A percentile compares a stretch with the other conserved stretches of the same genome.
Conservation (phyloP, 305 asterid species). For the Solanum hybrid region DNA sequence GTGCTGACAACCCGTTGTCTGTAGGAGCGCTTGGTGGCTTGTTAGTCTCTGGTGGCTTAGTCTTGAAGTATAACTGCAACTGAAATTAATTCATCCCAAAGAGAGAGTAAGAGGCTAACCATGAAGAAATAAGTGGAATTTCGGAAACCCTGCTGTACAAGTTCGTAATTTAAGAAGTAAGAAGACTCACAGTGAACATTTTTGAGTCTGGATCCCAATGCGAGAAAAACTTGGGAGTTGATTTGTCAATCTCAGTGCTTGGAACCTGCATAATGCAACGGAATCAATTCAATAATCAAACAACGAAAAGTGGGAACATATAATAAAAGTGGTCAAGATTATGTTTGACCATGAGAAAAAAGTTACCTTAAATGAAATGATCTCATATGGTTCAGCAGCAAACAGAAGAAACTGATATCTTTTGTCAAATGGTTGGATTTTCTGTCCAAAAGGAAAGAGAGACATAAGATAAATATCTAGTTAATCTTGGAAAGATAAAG, state of each 20-base stretch:
- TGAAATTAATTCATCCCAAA: conserved; percentile 16
- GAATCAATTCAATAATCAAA: background rate
- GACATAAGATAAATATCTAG: background rate
- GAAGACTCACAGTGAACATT: conserved; percentile 74
- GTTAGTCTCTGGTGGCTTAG: conserved; percentile 71
- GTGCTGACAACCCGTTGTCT: conserved; percentile 53
- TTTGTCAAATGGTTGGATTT: conserved; percentile 72
- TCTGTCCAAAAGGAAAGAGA: conserved; percentile 33
- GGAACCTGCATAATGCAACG: conserved; percentile 53
- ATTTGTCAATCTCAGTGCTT: conserved; percentile 86
- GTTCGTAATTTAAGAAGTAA: background rate
- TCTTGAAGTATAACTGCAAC: conserved; percentile 91
- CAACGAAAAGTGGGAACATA: background rate
- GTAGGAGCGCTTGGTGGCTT: conserved; percentile 56
- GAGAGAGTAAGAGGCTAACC: background rate
- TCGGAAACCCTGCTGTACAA: background rate
- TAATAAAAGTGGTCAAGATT: background rate
- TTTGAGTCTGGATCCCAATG: conserved; percentile 98
- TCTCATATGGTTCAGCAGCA: conserved; percentile 97
- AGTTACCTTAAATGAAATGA: conserved; percentile 71
- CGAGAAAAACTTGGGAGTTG: conserved; percentile 96
- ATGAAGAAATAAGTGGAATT: background rate
- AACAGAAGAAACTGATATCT: conserved; percentile 79
- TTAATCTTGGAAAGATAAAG: background rate
- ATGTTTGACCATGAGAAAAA: background rate